Conservation (phyloP, 2,329 filamentous ascomycete species). For the Colletotrichum sp. region DNA sequence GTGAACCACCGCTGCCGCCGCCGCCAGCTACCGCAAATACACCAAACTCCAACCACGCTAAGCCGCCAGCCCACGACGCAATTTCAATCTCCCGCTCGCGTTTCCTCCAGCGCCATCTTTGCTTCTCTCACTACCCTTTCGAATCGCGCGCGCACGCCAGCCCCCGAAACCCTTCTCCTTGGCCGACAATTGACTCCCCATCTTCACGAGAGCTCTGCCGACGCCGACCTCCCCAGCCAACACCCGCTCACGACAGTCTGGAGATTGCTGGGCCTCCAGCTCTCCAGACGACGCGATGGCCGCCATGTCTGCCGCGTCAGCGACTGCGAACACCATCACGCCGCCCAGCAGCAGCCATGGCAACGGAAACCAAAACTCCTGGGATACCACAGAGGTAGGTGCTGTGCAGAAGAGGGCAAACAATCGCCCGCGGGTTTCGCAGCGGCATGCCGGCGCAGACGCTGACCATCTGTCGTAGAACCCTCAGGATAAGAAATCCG, state of each 20-base stretch:
- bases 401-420: background rate
- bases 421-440: background rate
- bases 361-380: conserved; percentile 49
- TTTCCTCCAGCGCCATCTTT: background rate
- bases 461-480: conserved; percentile 18
- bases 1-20: background rate
- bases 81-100: background rate
- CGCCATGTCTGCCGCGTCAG: conserved; percentile 55
- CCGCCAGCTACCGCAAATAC: background rate
- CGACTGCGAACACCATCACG: conserved; percentile 51
- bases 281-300: conserved; percentile 45
- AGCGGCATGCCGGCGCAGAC: background rate
- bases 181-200: background rate
- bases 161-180: conserved; percentile 1
- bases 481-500: conserved; percentile 20
- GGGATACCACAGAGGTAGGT: conserved; percentile 49
- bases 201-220: background rate
- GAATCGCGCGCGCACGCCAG: background rate
- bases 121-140: background rate
- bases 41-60: background rate
- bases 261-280: conserved; percentile 17
- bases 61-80: background rate
- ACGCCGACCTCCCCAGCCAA: background rate
- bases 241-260: background rate
- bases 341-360: conserved; percentile 55